Base-by-base conservation (phyloP, 176 grass and related monocot genomes). In the Tillandsia leiboldiana region DNA sequence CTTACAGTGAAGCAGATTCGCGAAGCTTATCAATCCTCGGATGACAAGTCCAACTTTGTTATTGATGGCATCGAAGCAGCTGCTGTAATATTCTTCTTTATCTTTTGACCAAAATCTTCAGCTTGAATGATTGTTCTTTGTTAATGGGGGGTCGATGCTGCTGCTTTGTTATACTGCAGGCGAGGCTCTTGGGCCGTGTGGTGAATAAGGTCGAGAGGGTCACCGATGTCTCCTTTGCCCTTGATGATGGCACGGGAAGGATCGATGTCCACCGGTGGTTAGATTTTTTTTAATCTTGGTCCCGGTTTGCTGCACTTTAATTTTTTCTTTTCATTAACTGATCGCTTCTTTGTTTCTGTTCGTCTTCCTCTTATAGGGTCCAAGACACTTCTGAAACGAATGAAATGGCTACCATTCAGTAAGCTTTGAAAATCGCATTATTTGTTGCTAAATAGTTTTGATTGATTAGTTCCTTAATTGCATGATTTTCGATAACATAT, bases 1-100 rank as follows among this genome's bases (percentile, higher is more conserved):
- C 81, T 97, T 59, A 97, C 86, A 51, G 82, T 92, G 77, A 97
- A 97, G 79, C 89, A 92, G 84, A 87, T 92, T 56, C 81, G 78
- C 56, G 86, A 92, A 73, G 93, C 93, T 29, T 74, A 87, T 20
- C 83, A 85, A 53, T 61, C 81, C 56, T 81, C 73, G 77, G 86
- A 90, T 15, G 93, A 89, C 70, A 87, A 81, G 70, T 92, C 93
- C 24, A 88, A 87, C 73, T 90, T 97, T 53, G 71, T 76, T 51
- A 74, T 97, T 33, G 75, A 87, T 69, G 89, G 84, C 26, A 71
- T 76, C 10, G 93, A 97, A 9, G 85, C 85, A 33, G 83, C 93
- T 78, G 85, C 79, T 76, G 92, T 96, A 96, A 63, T 3, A 65
- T 48, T 66, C 29, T 70, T 28, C 18, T 52, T 52, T 26, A 10